Percentiles rank a stretch among this genome's conserved stretches.
phyloP scores from a whole-genome alignment of 306 rosid genomes.

The barrel medic (Medicago truncatula) region DNA sequence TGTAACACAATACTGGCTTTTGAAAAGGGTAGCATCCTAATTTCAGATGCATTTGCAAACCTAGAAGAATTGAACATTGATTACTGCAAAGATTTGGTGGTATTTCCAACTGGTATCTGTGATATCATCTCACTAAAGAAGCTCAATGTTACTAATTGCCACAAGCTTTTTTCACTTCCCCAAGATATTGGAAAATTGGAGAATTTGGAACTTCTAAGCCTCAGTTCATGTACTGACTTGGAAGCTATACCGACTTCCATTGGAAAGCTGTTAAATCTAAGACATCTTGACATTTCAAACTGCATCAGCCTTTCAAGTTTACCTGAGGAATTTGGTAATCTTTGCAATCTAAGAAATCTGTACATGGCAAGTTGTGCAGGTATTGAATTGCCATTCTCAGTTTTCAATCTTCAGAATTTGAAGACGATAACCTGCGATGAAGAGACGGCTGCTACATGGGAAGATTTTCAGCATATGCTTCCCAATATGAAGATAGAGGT shows the following conservation, averaged over 20 bases:
- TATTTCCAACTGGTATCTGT: constrained; percentile 43
- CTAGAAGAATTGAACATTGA: constrained; percentile 50
- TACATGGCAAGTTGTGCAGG: constrained; percentile 56
- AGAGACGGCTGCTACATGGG: constrained; percentile 56
- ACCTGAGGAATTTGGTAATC: constrained; percentile 56
- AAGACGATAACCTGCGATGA: constrained; percentile 57
- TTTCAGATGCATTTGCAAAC: constrained; percentile 51
- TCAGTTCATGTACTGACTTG: constrained; percentile 46
- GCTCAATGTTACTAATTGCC: constrained; percentile 50
- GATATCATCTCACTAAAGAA: constrained; percentile 36
- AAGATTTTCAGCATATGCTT: constrained; percentile 38
- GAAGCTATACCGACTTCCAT: constrained; percentile 52
- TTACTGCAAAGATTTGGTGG: constrained; percentile 47
- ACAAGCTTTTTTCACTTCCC: constrained; percentile 44
- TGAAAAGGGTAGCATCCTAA: constrained; percentile 25
- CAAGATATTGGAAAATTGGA: constrained; percentile 38
- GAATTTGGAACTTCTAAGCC: constrained; percentile 47
- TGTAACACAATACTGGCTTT: constrained; percentile 56
- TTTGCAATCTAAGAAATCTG: constrained; percentile 46
- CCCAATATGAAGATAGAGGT: constrained; percentile 40
- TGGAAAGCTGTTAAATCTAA: constrained; percentile 40
- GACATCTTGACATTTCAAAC: constrained; percentile 58
- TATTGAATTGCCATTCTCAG: constrained; percentile 49
- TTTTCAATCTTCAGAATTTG: constrained; percentile 45
- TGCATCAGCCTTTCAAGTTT: constrained; percentile 57